Percentiles rank a stretch among this genome's conserved stretches.
These are phyloP conservation scores for Arabidopsis arenosa DNA, from an alignment of 345 rosid species.

Conservation along the genomic window DNA sequence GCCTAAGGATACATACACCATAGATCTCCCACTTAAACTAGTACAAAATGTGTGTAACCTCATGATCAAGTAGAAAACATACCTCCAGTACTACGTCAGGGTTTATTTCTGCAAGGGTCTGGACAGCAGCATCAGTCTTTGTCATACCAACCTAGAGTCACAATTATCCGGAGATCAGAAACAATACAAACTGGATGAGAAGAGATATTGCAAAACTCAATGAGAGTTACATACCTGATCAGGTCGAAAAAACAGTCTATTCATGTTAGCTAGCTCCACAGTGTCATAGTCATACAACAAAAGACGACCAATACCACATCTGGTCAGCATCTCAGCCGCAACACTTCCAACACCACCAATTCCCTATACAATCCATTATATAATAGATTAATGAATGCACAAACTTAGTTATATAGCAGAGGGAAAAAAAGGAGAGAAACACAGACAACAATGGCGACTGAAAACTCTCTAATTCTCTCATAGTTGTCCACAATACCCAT, in stretches of 20 bases:
- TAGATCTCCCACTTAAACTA: slow-evolving; percentile 5
- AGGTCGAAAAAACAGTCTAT: slow-evolving; percentile 92
- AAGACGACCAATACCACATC: slow-evolving; percentile 98
- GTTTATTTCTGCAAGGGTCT: slow-evolving; percentile 91
- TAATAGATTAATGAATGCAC: slow-evolving; percentile 9
- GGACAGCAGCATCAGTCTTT: slow-evolving; percentile 99
- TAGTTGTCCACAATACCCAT: slow-evolving; percentile 95
- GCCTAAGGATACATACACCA: slow-evolving; percentile 11
- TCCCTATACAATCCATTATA: slow-evolving; percentile 54
- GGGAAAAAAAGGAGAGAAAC: slow-evolving; percentile 43
- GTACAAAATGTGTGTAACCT: background rate
- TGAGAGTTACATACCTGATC: slow-evolving; percentile 66
- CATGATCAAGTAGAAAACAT: slow-evolving; percentile 28
- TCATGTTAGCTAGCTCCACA: slow-evolving; percentile 98
- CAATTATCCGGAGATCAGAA: slow-evolving; percentile 12
- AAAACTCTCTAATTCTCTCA: slow-evolving; percentile 84
- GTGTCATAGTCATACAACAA: slow-evolving; percentile 94
- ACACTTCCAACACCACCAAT: slow-evolving; percentile 99
- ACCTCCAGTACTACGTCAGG: slow-evolving; percentile 95
- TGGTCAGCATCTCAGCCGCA: slow-evolving; percentile 97
- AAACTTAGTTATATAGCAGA: background rate
- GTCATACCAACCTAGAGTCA: slow-evolving; percentile 85
- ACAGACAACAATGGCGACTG: slow-evolving; percentile 96
- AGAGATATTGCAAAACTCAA: background rate
- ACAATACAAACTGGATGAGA: background rate